phyloP scores from a whole-genome alignment of 352 stramenopile genomes.

The Pythium dissimile region DNA sequence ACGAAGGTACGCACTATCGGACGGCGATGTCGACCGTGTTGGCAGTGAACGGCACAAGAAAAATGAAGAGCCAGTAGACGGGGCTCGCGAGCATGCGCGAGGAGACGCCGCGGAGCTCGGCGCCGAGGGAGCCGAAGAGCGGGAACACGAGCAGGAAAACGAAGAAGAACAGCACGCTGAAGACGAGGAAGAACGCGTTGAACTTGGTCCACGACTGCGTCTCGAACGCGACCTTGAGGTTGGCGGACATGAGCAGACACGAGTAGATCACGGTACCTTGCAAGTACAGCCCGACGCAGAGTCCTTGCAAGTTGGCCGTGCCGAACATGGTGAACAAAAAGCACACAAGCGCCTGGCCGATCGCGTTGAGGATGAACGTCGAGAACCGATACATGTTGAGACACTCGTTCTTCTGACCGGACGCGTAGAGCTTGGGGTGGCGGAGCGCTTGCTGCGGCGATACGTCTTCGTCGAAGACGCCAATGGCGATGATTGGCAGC shows the following conservation, averaged over 20 bases:
- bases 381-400: conserved; percentile 66
- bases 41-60: conserved; percentile 56
- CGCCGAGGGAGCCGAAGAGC: conserved; percentile 41
- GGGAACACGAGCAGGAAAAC: conserved; percentile 64
- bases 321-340: conserved; percentile 54
- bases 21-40: conserved; percentile 58
- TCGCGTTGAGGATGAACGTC: conserved; percentile 61
- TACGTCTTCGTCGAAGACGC: conserved; percentile 80
- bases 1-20: conserved; percentile 51
- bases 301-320: conserved; percentile 29
- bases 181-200: conserved; percentile 50
- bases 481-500: conserved; percentile 89
- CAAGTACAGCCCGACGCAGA: conserved; percentile 47
- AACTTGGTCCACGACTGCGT: conserved; percentile 78
- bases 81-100: conserved; percentile 50
- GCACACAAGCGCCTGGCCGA: conserved; percentile 60
- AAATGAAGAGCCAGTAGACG: conserved; percentile 65
- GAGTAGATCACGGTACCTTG: conserved; percentile 72
- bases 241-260: conserved; percentile 68
- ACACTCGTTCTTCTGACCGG: conserved; percentile 58
- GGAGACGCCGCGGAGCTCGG: conserved; percentile 54
- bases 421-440: conserved; percentile 55
- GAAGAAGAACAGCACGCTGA: conserved; percentile 59
- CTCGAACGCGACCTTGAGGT: conserved; percentile 71
- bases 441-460: conserved; percentile 49